These are phyloP conservation scores for Vachellia pachyceras DNA, from an alignment of 306 rosid genomes.

Conservation along the genomic window DNA sequence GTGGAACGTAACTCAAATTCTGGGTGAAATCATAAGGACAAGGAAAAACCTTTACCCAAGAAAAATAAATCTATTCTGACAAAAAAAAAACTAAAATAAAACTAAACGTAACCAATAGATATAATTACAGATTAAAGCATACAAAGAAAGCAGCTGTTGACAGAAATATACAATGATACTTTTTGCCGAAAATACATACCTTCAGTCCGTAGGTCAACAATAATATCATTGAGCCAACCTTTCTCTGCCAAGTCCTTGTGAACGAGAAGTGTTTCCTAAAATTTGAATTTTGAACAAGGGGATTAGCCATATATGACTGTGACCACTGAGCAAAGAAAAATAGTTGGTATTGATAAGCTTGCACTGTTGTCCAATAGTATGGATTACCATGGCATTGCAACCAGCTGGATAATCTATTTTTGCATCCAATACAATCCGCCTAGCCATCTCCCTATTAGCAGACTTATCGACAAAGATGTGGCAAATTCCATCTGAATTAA, in stretches of 20 bases:
- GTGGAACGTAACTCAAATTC: neutral
- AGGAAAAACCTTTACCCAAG: neutral
- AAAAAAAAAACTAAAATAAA: too few species aligned
- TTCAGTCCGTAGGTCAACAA: slow-evolving; percentile 68
- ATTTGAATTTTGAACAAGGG: slow-evolving; percentile 38
- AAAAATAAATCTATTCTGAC: neutral
- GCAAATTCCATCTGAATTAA: slow-evolving; percentile 90
- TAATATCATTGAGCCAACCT: slow-evolving; percentile 63
- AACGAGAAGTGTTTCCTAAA: slow-evolving; percentile 95
- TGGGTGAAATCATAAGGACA: neutral
- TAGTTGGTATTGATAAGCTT: neutral
- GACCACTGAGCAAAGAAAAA: slow-evolving; percentile 31
- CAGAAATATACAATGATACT: neutral
- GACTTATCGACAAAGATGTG: slow-evolving; percentile 93
- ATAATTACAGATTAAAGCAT: neutral
- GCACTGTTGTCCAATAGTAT: slow-evolving; percentile 22
- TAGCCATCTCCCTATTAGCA: slow-evolving; percentile 87
- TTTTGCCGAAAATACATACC: slow-evolving; percentile 54
- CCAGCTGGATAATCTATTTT: slow-evolving; percentile 97
- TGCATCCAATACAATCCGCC: slow-evolving; percentile 81
- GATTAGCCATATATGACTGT: slow-evolving; percentile 12
- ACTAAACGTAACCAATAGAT: neutral
- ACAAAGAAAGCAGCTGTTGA: neutral
- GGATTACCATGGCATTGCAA: slow-evolving; percentile 96
- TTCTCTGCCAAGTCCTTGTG: slow-evolving; percentile 69